Conservation (phyloP, 768 basidiomycete species). For the Russula sp. region DNA sequence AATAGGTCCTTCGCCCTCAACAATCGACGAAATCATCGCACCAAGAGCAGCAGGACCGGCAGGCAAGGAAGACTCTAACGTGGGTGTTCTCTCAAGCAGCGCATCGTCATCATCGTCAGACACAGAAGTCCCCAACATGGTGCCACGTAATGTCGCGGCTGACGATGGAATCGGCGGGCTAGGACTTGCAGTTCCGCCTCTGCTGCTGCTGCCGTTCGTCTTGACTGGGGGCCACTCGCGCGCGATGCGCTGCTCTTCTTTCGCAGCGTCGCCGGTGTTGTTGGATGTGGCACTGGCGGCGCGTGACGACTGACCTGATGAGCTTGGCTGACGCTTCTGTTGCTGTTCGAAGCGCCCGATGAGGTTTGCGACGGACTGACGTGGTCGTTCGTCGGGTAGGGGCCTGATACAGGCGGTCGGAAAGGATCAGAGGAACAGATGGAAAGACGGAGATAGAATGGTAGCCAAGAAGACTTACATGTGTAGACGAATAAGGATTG, state of each 20-base stretch:
- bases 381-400: constrained; percentile 81
- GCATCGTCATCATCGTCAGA: not conserved
- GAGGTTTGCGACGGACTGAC: constrained; percentile 82
- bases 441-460: not conserved
- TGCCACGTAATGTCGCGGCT: not conserved
- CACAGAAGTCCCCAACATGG: not conserved
- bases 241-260: constrained; percentile 62
- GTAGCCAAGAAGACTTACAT: constrained; percentile 4
- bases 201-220: constrained; percentile 3
- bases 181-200: not conserved
- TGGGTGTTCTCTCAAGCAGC: not conserved
- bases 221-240: constrained; percentile 63
- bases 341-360: constrained; percentile 82
- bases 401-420: constrained; percentile 44
- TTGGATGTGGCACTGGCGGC: constrained; percentile 65
- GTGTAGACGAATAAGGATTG: not conserved
- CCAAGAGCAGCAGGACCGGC: not conserved
- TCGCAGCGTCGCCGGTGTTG: constrained; percentile 52
- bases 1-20: not conserved
- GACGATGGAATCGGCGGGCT: not conserved
- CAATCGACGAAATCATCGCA: not conserved
- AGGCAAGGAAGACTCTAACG: not conserved
- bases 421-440: constrained; percentile 5
- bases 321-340: constrained; percentile 51
- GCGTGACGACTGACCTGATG: constrained; percentile 32